Evolutionary conservation across 139 green algal species (phyloP), one percentile per base, ranked within the genome.

Genomic region (Pseudopediastrum boryanum): DNA sequence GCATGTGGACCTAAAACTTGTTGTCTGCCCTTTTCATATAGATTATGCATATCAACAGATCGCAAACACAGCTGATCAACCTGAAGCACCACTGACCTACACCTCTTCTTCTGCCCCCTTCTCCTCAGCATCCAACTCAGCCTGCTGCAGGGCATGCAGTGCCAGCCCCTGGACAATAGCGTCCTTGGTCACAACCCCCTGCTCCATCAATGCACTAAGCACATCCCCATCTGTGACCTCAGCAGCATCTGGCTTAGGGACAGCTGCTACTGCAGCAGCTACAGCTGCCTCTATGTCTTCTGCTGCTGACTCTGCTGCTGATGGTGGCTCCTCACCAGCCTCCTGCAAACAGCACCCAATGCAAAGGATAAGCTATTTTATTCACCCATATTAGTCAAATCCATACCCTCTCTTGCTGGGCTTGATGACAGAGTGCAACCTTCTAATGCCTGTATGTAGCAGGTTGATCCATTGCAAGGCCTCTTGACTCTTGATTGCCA

Each of bases 231-330:
- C 77, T n/a, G 76, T 89, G 2, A 90, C 78, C 46, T 83, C 69
- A 70, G 75, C 70, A 4, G 78, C 58, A 35, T 81, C 74, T 23
- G 80, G 78, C 58, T 80, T 75, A 42, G 58, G 50, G 41, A 92
- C 88, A 31, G 74, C 80, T 19, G 77, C 88, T 35, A 85, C 79
- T 7, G 85, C 88, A 39, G 69, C 78, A 1, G 77, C 79, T 13
- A 90, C 82, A 69, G 75, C 56, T 6, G 82, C 88, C 65, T 92
- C 88, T 44, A 92, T 74, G 51, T 92, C 88, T 19, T 89, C 50
- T 38, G 75, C 16, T 1, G 81, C 61, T 66, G 84, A 66, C 10
- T 67, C 70, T 41, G 9, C 16, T 9, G 36, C 33, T n/a, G n/a
- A n/a, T 23, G 48, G 64, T 1, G 75, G 46, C 39, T 81, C 75